phyloP scores from a whole-genome alignment of 768 basidiomycete genomes.

The Kondoa subrosea region DNA sequence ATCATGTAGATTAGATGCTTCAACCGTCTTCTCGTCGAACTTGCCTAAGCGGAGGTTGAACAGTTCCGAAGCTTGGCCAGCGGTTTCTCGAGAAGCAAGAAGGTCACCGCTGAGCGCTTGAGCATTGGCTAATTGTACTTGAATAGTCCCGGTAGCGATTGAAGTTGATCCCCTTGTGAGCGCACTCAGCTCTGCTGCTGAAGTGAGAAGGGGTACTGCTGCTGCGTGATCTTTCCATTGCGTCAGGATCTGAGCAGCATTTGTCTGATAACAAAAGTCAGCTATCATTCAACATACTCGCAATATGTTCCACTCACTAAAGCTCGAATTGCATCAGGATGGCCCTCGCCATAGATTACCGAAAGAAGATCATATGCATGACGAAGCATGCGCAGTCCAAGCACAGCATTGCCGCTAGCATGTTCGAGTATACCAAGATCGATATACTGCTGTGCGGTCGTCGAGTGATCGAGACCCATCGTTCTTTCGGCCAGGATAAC shows the following conservation, averaged over 20 bases:
- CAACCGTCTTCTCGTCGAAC: conserved; percentile 8
- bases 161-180: not conserved
- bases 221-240: conserved; percentile 10
- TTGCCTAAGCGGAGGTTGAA: conserved; percentile 7
- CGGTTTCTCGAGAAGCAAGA: not conserved
- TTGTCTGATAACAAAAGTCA: conserved; percentile 10
- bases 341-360: conserved; percentile 33
- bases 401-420: conserved; percentile 31
- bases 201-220: not conserved
- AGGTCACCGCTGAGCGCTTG: conserved; percentile 2
- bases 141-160: not conserved
- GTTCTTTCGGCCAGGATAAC: conserved; percentile 36
- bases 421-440: conserved; percentile 37
- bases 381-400: conserved; percentile 31
- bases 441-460: conserved; percentile 35
- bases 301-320: conserved; percentile 28
- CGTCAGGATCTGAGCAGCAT: conserved; percentile 2
- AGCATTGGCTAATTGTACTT: conserved; percentile 1
- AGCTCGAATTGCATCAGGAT: conserved; percentile 33
- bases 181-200: not conserved
- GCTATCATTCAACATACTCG: not conserved
- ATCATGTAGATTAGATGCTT: conserved; percentile 2
- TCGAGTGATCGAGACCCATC: conserved; percentile 33
- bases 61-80: conserved; percentile 2
- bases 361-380: conserved; percentile 34